These are phyloP conservation scores for Lathyrus sativus DNA, from an alignment of 306 rosid species.

Conservation along the genomic window DNA sequence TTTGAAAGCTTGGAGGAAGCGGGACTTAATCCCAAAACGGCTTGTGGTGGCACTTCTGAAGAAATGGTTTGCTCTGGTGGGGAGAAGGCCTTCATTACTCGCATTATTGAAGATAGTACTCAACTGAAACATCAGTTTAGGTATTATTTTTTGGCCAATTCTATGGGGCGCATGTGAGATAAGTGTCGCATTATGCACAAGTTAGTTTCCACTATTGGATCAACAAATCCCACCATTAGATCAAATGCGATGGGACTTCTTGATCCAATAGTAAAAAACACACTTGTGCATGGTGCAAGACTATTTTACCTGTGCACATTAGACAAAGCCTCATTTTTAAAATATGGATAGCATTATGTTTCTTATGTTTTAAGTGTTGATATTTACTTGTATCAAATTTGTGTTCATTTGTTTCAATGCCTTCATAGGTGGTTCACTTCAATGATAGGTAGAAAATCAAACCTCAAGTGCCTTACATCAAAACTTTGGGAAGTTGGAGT, in stretches of 20 bases:
- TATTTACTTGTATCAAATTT: slow-evolving; percentile 12
- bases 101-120: slow-evolving; percentile 75
- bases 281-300: too few species aligned
- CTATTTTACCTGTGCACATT: too few species aligned
- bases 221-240: too few species aligned
- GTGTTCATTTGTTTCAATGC: slow-evolving; percentile 21
- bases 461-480: slow-evolving; percentile 55
- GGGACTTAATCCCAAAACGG: slow-evolving; percentile 84
- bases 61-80: slow-evolving; percentile 96
- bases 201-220: too few species aligned
- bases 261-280: too few species aligned
- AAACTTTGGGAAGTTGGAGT: slow-evolving; percentile 87
- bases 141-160: slow-evolving; percentile 39
- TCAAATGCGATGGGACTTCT: too few species aligned
- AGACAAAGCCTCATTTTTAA: too few species aligned
- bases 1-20: slow-evolving; percentile 83
- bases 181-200: too few species aligned
- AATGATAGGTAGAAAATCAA: slow-evolving; percentile 72
- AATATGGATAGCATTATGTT: background rate
- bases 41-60: slow-evolving; percentile 75
- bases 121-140: slow-evolving; percentile 59
- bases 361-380: background rate
- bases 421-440: slow-evolving; percentile 84
- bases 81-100: slow-evolving; percentile 76
- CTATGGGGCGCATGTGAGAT: background rate